Conservation (phyloP, 768 basidiomycete species). For the Trametes sanguinea region DNA sequence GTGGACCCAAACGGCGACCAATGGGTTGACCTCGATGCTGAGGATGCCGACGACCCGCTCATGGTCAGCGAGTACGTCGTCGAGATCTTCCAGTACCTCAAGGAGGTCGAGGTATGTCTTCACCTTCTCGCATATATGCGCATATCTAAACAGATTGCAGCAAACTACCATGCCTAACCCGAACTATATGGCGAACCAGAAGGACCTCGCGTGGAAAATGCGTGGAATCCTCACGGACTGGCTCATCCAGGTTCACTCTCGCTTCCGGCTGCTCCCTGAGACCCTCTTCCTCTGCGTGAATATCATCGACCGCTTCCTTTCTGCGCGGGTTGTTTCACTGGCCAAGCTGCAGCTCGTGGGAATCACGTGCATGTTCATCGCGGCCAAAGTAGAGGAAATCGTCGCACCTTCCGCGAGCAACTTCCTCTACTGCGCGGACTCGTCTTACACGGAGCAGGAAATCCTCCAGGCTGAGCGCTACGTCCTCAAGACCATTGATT, state of each 20-base stretch:
- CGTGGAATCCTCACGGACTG: constrained; percentile 89
- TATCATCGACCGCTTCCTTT: constrained; percentile 72
- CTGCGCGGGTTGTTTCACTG: constrained; percentile 57
- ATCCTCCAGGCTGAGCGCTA: constrained; percentile 90
- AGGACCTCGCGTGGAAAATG: constrained; percentile 87
- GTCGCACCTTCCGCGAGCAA: constrained; percentile 82
- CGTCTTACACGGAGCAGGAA: constrained; percentile 73
- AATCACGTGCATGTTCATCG: constrained; percentile 81
- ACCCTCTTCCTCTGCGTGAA: constrained; percentile 90
- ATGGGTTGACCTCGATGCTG: constrained; percentile 93
- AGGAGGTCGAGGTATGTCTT: constrained; percentile 68
- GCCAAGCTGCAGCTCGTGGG: constrained; percentile 80
- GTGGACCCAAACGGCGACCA: constrained; percentile 62
- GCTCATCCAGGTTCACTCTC: constrained; percentile 88
- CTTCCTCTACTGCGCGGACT: constrained; percentile 78
- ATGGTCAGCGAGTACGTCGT: constrained; percentile 97
- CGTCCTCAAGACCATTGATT: constrained; percentile 81
- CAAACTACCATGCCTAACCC: constrained; percentile 77
- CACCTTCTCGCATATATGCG: constrained; percentile 14
- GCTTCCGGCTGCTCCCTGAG: constrained; percentile 85
- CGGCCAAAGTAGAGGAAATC: constrained; percentile 93
- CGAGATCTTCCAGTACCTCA: constrained; percentile 93
- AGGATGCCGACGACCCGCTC: constrained; percentile 89
- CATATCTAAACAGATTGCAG: constrained; percentile 41
- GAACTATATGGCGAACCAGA: constrained; percentile 82